These are phyloP conservation scores for Pestalotiopsis sp. DNA, from an alignment of 2,329 filamentous ascomycete genomes.

Conservation along the genomic window DNA sequence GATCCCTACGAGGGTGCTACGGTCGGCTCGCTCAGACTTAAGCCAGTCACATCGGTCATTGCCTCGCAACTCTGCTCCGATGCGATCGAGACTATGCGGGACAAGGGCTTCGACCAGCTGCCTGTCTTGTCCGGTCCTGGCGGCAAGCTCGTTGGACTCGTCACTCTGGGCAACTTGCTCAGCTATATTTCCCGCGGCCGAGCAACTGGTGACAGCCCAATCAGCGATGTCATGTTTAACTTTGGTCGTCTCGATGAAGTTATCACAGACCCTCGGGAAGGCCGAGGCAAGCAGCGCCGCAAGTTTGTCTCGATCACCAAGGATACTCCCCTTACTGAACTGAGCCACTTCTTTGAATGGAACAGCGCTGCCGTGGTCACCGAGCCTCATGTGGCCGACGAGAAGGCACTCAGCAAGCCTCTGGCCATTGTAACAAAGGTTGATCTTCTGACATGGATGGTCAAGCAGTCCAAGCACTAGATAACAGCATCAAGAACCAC, in stretches of 20 bases:
- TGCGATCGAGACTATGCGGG: slow-evolving; percentile 96
- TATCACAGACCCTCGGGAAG: slow-evolving; percentile 75
- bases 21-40: slow-evolving; percentile 80
- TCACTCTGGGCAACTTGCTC: slow-evolving; percentile 92
- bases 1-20: slow-evolving; percentile 79
- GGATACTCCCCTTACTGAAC: slow-evolving; percentile 78
- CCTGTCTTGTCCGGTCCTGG: slow-evolving; percentile 76
- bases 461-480: slow-evolving; percentile 56
- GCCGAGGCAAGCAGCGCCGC: slow-evolving; percentile 49
- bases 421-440: slow-evolving; percentile 95
- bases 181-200: slow-evolving; percentile 85
- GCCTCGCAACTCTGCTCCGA: slow-evolving; percentile 73
- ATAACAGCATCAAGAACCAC: background rate
- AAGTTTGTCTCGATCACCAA: slow-evolving; percentile 93
- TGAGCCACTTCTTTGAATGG: slow-evolving; percentile 97
- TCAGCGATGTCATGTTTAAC: slow-evolving; percentile 94
- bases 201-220: slow-evolving; percentile 69
- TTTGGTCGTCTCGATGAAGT: slow-evolving; percentile 87
- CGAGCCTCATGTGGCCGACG: slow-evolving; percentile 62
- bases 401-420: slow-evolving; percentile 64
- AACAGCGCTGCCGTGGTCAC: slow-evolving; percentile 96
- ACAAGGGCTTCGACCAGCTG: slow-evolving; percentile 96
- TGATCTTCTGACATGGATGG: slow-evolving; percentile 88
- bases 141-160: slow-evolving; percentile 79
- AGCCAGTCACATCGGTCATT: slow-evolving; percentile 86